Base-by-base conservation (phyloP, 306 rosid genomes). In the Rosa lucieae region DNA sequence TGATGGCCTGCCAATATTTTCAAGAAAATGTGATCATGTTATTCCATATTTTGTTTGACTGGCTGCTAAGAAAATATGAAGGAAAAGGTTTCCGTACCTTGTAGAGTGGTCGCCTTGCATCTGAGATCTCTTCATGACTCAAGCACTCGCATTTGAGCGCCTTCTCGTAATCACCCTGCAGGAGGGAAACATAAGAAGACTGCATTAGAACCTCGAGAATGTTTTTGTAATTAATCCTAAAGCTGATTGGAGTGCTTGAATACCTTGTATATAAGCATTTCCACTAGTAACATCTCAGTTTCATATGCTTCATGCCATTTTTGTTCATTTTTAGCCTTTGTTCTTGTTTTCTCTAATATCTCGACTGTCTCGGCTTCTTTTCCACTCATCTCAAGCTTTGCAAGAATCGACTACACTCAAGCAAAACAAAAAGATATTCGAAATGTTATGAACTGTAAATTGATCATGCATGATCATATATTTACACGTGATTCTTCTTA, bases 211-310 rank as follows among this genome's bases (percentile, higher is more conserved):
- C 26, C 48, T 40, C 15, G 21, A 66, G 1, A 66, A 49, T 23
- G 35, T 58, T 21, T 21, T 21, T 9, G 65, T 58, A 21, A 21
- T 23, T 7, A 7, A 20, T 55, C 62, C 62, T 55, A 55, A 55
- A 55, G 35, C 37, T 9, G 35, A 8, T 39, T 11, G 55, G 44
- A 20, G n/a, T 32, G 1, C 11, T 62, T 12, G 35, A 62, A 32
- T 62, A 62, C 97, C 93, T 85, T 81, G 86, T 85, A 92, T 65
- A 90, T 89, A 43, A 73, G 84, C 85, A 80, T 69, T 88, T 92
- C 97, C 47, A 90, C 92, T 3, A 92, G 86, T 40, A 87, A 79
- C 92, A 92, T 92, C 76, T 88, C 92, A 74, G 76, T 66, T 85
- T 92, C 97, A 80, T 92, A 87, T 42, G 85, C 91, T 75, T 89